Conservation (phyloP, 208 protist genomes). For the Blastocrithidia nonstop region DNA sequence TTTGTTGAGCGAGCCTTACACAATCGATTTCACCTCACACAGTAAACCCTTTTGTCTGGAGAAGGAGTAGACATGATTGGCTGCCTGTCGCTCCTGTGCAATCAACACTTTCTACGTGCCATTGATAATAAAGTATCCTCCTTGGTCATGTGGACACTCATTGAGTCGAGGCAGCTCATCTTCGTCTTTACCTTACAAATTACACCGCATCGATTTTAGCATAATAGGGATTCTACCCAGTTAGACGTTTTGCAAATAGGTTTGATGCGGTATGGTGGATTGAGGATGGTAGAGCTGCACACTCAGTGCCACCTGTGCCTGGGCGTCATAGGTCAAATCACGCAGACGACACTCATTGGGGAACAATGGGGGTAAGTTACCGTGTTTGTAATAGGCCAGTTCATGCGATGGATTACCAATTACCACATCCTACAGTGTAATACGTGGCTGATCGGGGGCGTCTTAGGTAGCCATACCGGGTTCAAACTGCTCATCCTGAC, state of each 20-base stretch:
- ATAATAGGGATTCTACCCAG: conserved; percentile 99
- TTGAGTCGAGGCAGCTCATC: conserved; percentile 87
- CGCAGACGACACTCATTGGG: conserved; percentile 95
- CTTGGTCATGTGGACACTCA: conserved; percentile 98
- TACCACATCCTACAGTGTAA: conserved; percentile 65
- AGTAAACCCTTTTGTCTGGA: conserved; percentile 84
- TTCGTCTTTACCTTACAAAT: conserved; percentile 83
- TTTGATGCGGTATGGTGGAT: conserved; percentile 15
- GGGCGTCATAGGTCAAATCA: conserved; percentile 88
- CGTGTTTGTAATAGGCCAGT: conserved; percentile 19
- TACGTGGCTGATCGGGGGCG: conserved; percentile 47
- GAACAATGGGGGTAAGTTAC: conserved; percentile 63
- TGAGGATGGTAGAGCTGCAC: conserved; percentile 37
- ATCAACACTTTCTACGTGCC: conserved; percentile 97
- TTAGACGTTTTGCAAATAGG: conserved; percentile 56
- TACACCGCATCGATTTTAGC: conserved; percentile 95
- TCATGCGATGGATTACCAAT: conserved; percentile 71
- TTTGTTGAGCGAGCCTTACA: conserved; percentile 77
- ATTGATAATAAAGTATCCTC: conserved; percentile 99
- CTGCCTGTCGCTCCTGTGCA: conserved; percentile 92
- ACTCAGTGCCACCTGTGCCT: conserved; percentile 42
- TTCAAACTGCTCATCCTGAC: conserved; percentile 74
- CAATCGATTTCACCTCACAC: conserved; percentile 93
- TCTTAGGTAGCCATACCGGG: conserved; percentile 25
- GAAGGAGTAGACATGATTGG: conserved; percentile 97